A percentile compares a stretch with the other conserved stretches of the same genome.
Conservation (phyloP, 2,329 filamentous ascomycete genomes). For the Aspergillus pseudonomiae region DNA sequence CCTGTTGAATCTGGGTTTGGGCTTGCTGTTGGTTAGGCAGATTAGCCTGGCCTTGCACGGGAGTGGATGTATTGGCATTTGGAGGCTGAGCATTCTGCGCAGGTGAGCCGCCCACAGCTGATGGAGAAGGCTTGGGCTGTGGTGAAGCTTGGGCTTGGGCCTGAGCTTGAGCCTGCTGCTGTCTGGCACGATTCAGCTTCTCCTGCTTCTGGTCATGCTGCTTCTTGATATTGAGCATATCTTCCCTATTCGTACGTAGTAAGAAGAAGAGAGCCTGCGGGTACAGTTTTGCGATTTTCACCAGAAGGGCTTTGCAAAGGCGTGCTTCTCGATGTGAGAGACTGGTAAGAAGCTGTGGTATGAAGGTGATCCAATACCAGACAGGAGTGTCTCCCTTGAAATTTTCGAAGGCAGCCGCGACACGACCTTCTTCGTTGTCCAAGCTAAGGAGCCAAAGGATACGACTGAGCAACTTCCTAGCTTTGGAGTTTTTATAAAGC, state of each 20-base stretch:
- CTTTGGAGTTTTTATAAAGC: slow-evolving; percentile 96
- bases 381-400: slow-evolving; percentile 97
- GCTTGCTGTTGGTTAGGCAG: slow-evolving; percentile 29
- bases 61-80: slow-evolving; percentile 40
- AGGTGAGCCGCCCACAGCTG: slow-evolving; percentile 46
- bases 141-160: slow-evolving; percentile 44
- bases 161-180: slow-evolving; percentile 63
- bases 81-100: slow-evolving; percentile 53
- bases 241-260: slow-evolving; percentile 87
- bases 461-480: slow-evolving; percentile 86
- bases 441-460: slow-evolving; percentile 95
- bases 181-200: slow-evolving; percentile 65
- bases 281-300: slow-evolving; percentile 93
- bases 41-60: slow-evolving; percentile 30
- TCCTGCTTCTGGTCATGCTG: slow-evolving; percentile 69
- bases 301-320: slow-evolving; percentile 80
- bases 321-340: slow-evolving; percentile 88
- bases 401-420: slow-evolving; percentile 86
- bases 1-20: slow-evolving; percentile 27
- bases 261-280: slow-evolving; percentile 97
- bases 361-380: slow-evolving; percentile 99
- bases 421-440: slow-evolving; percentile 81
- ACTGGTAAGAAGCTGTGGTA: slow-evolving; percentile 91
- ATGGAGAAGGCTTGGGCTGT: slow-evolving; percentile 42
- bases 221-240: slow-evolving; percentile 91